Percentiles rank a stretch among this genome's conserved stretches.
These are phyloP conservation scores for Rubus idaeus DNA, from an alignment of 306 rosid genomes.

Conservation along the genomic window DNA sequence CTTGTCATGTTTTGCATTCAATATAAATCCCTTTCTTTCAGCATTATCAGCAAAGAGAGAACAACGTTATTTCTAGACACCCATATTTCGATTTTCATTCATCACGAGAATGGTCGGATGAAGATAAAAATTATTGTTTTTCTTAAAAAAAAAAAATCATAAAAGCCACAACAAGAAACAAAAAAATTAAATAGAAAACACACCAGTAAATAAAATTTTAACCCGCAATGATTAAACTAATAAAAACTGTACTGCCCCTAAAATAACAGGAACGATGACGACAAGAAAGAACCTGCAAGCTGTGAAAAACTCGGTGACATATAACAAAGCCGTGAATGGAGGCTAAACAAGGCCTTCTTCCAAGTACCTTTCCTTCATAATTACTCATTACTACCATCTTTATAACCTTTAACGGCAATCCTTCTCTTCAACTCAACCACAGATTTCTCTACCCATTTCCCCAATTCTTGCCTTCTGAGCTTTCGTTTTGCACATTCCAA, in stretches of 20 bases:
- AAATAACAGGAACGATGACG: conserved; percentile 10
- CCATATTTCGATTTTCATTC: no score
- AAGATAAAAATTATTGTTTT: no score
- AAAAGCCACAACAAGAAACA: no score
- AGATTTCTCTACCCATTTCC: conserved; percentile 1
- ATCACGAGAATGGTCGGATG: no score
- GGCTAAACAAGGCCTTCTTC: conserved; percentile 19
- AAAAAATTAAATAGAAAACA: not conserved
- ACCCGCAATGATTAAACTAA: not conserved
- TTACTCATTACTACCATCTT: conserved; percentile 16
- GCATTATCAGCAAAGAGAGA: not conserved
- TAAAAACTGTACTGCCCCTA: not conserved
- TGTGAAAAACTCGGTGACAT: not conserved
- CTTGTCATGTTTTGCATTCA: not conserved
- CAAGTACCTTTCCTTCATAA: conserved; percentile 29
- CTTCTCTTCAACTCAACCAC: conserved; percentile 19
- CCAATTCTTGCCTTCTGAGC: conserved; percentile 8
- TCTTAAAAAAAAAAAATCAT: no score
- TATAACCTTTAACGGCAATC: conserved; percentile 13
- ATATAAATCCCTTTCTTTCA: not conserved
- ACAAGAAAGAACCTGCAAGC: not conserved
- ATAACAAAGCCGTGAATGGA: conserved; percentile 25
- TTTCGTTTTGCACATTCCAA: conserved; percentile 25
- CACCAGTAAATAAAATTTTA: not conserved
- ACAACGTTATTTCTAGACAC: not conserved